Percentiles rank a stretch among this genome's conserved stretches.
phyloP scores from a whole-genome alignment of 805 yeast genomes.

The Kodamaea kaohsiungensis region DNA sequence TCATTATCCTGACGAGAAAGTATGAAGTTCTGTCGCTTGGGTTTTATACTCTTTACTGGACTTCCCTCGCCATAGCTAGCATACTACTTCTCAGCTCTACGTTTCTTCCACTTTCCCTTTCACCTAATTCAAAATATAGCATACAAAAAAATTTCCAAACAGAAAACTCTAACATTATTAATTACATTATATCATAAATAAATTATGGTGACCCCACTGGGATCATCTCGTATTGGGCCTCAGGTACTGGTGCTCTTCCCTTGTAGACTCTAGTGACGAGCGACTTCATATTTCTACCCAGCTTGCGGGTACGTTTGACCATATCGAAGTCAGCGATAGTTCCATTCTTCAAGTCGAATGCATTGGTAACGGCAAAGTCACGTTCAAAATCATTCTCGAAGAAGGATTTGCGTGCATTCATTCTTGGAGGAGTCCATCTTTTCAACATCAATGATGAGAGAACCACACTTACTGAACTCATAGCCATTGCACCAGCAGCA shows the following conservation, averaged over 20 bases:
- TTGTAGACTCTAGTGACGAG: neutral
- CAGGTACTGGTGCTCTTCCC: neutral
- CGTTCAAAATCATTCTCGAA: slow-evolving; percentile 22
- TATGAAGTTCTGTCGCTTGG: neutral
- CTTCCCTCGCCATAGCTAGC: neutral
- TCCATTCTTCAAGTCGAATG: slow-evolving; percentile 27
- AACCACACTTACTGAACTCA: slow-evolving; percentile 88
- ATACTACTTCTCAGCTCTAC: neutral
- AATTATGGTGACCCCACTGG: slow-evolving; percentile 4
- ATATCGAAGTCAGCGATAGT: slow-evolving; percentile 26
- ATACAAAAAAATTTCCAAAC: neutral
- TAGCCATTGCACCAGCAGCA: slow-evolving; percentile 92
- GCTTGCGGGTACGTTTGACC: slow-evolving; percentile 12
- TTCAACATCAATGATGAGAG: slow-evolving; percentile 73
- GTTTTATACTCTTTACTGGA: neutral
- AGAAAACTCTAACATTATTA: neutral
- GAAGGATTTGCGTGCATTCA: slow-evolving; percentile 9
- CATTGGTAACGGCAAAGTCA: slow-evolving; percentile 13
- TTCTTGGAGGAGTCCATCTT: slow-evolving; percentile 51
- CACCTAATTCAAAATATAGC: neutral
- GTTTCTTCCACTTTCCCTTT: neutral
- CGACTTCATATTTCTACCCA: slow-evolving; percentile 3
- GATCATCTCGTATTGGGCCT: slow-evolving; percentile 12
- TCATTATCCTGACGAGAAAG: neutral
- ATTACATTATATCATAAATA: neutral